Conservation (phyloP, 192 early-diverging fungal genomes). For the Thamnidium elegans region DNA sequence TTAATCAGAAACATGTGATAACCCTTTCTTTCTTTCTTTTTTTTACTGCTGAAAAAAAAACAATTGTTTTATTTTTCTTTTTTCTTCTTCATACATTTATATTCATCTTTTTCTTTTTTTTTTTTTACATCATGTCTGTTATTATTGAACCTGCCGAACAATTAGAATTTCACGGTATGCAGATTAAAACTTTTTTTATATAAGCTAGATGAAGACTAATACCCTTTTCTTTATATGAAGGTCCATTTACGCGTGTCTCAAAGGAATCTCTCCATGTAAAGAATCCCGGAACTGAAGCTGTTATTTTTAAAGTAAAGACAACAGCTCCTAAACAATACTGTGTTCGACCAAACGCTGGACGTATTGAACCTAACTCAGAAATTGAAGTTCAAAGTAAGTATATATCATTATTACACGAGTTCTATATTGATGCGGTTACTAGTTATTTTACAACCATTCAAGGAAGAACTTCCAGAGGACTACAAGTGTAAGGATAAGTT, state of each 20-base stretch:
- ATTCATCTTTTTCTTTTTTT: too few species aligned
- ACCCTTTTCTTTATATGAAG: constrained; percentile 22
- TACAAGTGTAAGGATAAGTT: constrained; percentile 96
- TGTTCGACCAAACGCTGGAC: constrained; percentile 90
- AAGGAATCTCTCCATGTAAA: constrained; percentile 56
- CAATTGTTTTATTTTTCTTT: constrained; percentile 1
- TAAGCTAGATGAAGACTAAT: neutral
- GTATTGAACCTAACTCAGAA: constrained; percentile 63
- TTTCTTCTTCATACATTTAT: neutral
- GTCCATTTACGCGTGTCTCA: constrained; percentile 60
- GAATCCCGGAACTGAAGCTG: constrained; percentile 65
- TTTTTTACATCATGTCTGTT: constrained; percentile 3
- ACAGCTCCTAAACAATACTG: constrained; percentile 98
- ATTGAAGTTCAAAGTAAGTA: constrained; percentile 73
- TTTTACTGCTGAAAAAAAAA: too few species aligned
- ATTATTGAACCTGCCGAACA: constrained; percentile 12
- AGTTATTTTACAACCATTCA: constrained; percentile 90
- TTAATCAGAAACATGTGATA: too few species aligned
- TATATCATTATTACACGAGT: too few species aligned
- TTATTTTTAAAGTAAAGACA: constrained; percentile 97
- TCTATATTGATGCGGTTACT: neutral
- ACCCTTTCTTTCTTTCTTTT: neutral
- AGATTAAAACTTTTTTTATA: too few species aligned
- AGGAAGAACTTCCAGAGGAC: constrained; percentile 76
- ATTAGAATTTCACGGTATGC: constrained; percentile 9